These are phyloP conservation scores for Plasmodium cynomolgi DNA, from an alignment of 169 alveolate genomes.

Conservation along the genomic window DNA sequence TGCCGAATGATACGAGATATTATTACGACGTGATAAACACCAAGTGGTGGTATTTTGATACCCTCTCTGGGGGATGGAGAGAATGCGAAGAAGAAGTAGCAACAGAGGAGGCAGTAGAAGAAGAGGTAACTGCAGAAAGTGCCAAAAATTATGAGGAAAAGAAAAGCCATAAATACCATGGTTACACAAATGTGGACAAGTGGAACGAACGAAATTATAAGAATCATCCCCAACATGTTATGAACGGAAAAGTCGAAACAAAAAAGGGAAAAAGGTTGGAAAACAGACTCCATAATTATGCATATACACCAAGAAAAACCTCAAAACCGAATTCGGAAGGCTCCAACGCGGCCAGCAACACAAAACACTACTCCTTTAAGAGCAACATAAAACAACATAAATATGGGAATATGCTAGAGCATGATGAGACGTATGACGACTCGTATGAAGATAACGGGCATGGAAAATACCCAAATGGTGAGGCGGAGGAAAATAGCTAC, in stretches of 20 bases:
- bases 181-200: not conserved
- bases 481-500: not conserved
- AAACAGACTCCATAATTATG: not conserved
- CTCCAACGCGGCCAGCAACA: not conserved
- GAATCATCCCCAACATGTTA: not conserved
- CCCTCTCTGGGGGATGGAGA: constrained; percentile 36
- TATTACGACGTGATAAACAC: constrained; percentile 33
- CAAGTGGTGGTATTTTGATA: constrained; percentile 69
- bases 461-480: not conserved
- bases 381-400: constrained; percentile 1
- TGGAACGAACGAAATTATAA: constrained; percentile 3
- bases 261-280: not conserved
- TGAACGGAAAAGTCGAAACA: not conserved
- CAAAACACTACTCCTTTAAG: constrained; percentile 5
- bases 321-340: not conserved
- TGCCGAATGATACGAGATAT: constrained; percentile 33
- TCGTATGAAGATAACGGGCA: constrained; percentile 11
- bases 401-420: not conserved
- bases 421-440: constrained; percentile 3
- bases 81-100: not conserved
- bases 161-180: not conserved
- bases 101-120: constrained; percentile 8
- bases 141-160: not conserved
- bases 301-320: constrained; percentile 2
- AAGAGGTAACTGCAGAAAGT: not conserved